phyloP scores from a whole-genome alignment of 1,284 basidiomycete species.

The Cystobasidiaceae sp. region DNA sequence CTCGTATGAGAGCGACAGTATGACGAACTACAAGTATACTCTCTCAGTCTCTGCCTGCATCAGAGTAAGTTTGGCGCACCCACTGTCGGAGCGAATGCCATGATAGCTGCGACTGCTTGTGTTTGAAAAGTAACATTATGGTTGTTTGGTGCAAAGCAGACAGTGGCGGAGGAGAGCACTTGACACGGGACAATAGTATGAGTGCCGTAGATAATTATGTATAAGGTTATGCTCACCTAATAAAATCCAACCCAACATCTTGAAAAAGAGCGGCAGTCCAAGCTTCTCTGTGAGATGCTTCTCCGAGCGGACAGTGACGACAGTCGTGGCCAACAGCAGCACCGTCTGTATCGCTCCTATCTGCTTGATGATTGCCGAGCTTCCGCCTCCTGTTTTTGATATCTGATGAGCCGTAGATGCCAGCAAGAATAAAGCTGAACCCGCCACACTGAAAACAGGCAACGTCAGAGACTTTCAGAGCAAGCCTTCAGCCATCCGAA shows the following conservation, averaged over 20 bases:
- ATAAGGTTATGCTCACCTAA: slow-evolving; percentile 56
- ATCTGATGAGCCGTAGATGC: background rate
- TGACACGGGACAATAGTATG: background rate
- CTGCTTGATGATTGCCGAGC: background rate
- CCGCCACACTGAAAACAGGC: too few species aligned
- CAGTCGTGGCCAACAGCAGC: slow-evolving; percentile 54
- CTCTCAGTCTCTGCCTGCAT: slow-evolving; percentile 46
- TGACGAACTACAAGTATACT: slow-evolving; percentile 70
- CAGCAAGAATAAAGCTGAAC: too few species aligned
- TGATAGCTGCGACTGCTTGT: background rate
- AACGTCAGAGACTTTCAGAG: too few species aligned
- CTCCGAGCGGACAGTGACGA: slow-evolving; percentile 58
- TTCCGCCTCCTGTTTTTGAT: background rate
- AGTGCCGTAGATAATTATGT: slow-evolving; percentile 31
- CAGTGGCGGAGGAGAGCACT: slow-evolving; percentile 6
- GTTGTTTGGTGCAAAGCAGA: background rate
- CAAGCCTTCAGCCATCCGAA: too few species aligned
- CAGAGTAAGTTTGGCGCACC: background rate
- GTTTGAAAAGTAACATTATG: background rate
- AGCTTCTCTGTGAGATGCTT: slow-evolving; percentile 59
- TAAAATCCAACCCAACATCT: slow-evolving; percentile 61
- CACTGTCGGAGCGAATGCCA: background rate
- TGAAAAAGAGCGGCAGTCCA: slow-evolving; percentile 63
- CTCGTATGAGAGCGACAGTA: slow-evolving; percentile 76
- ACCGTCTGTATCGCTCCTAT: slow-evolving; percentile 41